Percentiles rank a stretch among this genome's conserved stretches.
phyloP scores from a whole-genome alignment of 768 basidiomycete genomes.

The Boletales sp. region DNA sequence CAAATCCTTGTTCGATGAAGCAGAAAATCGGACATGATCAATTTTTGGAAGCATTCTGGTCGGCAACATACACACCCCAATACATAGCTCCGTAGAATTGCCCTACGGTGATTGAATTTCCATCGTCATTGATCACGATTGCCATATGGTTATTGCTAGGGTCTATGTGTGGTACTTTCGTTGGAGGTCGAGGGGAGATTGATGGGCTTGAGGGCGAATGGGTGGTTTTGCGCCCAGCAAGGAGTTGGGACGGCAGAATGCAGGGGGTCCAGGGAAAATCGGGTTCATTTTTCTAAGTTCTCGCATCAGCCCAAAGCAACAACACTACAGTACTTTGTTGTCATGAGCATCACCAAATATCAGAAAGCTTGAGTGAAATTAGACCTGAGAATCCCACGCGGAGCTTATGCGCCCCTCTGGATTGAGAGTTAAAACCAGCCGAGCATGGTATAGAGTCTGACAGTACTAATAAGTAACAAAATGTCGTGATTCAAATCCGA shows the following conservation, averaged over 20 bases:
- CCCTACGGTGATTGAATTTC: neutral
- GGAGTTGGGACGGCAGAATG: no score
- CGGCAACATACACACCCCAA: conserved; percentile 8
- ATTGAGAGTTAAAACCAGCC: no score
- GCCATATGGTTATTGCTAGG: neutral
- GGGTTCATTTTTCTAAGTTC: neutral
- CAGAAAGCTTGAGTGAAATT: no score
- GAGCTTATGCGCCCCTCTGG: no score
- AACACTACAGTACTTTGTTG: no score
- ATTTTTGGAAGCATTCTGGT: neutral
- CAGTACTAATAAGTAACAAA: no score
- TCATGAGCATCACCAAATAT: no score
- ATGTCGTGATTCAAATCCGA: no score
- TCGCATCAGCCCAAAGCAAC: no score
- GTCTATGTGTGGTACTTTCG: neutral
- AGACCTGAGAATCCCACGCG: no score
- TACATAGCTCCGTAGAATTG: conserved; percentile 15
- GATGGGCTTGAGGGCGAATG: neutral
- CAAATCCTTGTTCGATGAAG: conserved; percentile 6
- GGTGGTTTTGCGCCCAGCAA: neutral
- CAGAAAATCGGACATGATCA: neutral
- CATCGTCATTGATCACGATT: conserved; percentile 1
- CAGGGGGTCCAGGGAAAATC: no score
- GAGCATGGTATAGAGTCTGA: no score
- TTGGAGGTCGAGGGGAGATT: neutral